Evolutionary conservation across 441 rosid genomes (phyloP), one percentile per base, ranked within the genome.

Genomic region (Erodium texanum): DNA sequence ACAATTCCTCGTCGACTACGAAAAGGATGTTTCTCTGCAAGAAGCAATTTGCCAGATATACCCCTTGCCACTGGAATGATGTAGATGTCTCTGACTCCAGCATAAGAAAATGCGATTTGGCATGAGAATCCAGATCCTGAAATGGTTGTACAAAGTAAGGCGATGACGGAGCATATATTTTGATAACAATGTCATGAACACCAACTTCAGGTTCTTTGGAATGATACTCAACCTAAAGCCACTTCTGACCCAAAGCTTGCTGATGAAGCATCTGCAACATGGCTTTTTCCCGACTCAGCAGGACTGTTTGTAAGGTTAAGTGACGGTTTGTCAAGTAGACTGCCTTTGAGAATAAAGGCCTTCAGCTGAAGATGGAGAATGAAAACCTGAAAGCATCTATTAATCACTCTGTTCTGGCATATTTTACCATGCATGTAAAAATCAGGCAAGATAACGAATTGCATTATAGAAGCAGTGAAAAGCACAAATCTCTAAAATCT

Each of bases 171-270:
- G 8, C 38, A 10, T 34, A 34, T 34, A 38, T 45, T 12, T 45
- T 45, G 58, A 67, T 63, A 54, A 72, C 43, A 34, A 52, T 66
- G 19, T 68, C 61, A 66, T 68, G 61, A 65, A n/a, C n/a, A 50
- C 15, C 10, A 52, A 66, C 62, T 15, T 15, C 66, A 50, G 59
- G 63, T 67, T 63, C 23, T 10, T 16, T 23, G 64, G 19, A 62
- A 76, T 71, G 66, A 54, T 19, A 43, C 15, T 75, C 75, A 16
- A 85, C 92, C 95, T 82, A 88, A 71, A 67, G 80, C 74, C 62
- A 88, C 84, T 76, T 88, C 89, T 36, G 88, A 84, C 63, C 92
- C 95, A 80, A 86, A 86, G 78, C 81, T 83, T 62, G 89, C 84
- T 76, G 80, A 81, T 61, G 82, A 78, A 74, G 69, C 74, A 77